Percentiles rank a stretch among this genome's conserved stretches.
Evolutionary conservation across 1,284 basidiomycete genomes (phyloP).

Genomic region (Cryptococcus sp.): DNA sequence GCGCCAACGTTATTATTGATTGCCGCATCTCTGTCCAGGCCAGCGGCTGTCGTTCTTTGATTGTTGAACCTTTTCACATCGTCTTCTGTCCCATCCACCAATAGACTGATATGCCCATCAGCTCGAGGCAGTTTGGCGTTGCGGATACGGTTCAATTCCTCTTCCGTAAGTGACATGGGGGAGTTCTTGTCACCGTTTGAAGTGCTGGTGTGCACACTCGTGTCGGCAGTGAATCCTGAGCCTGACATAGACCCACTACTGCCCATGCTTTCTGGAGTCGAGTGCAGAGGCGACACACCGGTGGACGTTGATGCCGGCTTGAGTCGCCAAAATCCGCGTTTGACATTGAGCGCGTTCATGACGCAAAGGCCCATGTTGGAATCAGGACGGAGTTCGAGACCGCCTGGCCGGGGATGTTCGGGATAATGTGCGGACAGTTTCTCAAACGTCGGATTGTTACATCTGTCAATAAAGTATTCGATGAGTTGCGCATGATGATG

Average conservation of each 20-base stretch:
- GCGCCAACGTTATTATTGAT: too few species aligned
- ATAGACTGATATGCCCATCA: too few species aligned
- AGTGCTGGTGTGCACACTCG: too few species aligned
- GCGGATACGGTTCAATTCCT: too few species aligned
- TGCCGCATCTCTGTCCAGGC: too few species aligned
- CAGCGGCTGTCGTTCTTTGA: too few species aligned
- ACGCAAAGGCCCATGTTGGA: constrained; percentile 41
- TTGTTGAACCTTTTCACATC: too few species aligned
- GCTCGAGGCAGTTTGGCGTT: too few species aligned
- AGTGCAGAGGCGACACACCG: constrained; percentile 31
- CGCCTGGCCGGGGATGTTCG: constrained; percentile 45
- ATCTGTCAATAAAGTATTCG: constrained; percentile 50
- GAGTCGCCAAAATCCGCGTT: constrained; percentile 44
- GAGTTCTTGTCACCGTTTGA: too few species aligned
- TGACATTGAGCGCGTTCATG: constrained; percentile 47
- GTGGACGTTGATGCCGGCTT: constrained; percentile 5
- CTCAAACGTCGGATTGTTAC: constrained; percentile 41
- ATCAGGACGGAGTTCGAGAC: constrained; percentile 31
- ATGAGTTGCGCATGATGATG: constrained; percentile 50
- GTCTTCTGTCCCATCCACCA: too few species aligned
- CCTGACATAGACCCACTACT: background rate
- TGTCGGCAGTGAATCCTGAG: too few species aligned
- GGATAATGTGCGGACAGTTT: constrained; percentile 48
- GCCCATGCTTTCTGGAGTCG: constrained; percentile 28
- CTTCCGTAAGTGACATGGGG: too few species aligned